Base-by-base conservation (phyloP, 139 green algal species). In the Auxenochlorella pyrenoidosa region DNA sequence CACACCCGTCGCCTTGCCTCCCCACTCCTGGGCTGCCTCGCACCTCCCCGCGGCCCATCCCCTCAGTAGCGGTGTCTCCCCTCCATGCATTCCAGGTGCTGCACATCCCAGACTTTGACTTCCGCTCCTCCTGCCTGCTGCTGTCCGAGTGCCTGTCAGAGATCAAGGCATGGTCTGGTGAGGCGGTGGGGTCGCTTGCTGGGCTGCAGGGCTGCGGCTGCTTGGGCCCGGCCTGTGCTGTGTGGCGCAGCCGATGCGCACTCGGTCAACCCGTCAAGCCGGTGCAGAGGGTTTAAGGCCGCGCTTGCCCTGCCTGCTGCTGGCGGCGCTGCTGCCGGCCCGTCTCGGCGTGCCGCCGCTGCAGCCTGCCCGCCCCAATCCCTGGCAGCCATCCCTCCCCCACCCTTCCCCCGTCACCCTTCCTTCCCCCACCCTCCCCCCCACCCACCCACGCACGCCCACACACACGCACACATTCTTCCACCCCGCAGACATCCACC, bases 51-150 rank as follows among this genome's bases (percentile, higher is more conserved):
- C 38, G 8, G 13, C 38, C 71, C 22, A 2, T 6, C 70, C 24
- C 34, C 40, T 24, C 34, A 26, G 40, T 40, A 26, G 22, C n/a
- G 34, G 22, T 19, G 0, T 36, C 36, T n/a, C 47, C 54, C 15
- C 54, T 63, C 15, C 54, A 28, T 24, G 16, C 18, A 28, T 24
- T 71, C 40, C 82, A 91, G 88, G 78, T 90, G 26, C 75, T 92
- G 40, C 89, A 92, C 75, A 72, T 92, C 59, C 89, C 88, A 18
- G 89, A 92, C 75, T 81, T 92, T 44, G 89, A 92, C 75, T 92
- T 78, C 41, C 30, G 70, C 51, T 86, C 88, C 65, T 88, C 76
- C 28, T 92, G 88, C 44, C 34, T 73, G 18, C 87, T 68, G 43
- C 71, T 92, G 5, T 3, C 63, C 36, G 79, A 82, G 12, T 92